Percentiles rank a stretch among this genome's conserved stretches.
Conservation (phyloP, 1,284 basidiomycete genomes). For the Fistulina hepatica region DNA sequence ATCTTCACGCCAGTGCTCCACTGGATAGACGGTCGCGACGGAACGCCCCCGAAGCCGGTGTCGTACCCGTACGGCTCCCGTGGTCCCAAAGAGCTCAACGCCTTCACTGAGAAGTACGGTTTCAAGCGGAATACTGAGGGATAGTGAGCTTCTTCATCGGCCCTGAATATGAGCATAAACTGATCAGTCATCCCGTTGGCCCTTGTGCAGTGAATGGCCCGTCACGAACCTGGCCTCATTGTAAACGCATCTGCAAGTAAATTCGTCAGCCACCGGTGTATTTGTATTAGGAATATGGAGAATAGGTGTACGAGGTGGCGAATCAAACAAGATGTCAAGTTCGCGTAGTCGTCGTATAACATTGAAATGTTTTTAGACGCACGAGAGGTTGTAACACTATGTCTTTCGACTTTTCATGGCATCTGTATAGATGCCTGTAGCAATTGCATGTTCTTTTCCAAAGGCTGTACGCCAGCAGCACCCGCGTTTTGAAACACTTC, state of each 20-base stretch:
- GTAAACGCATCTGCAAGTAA: slow-evolving; percentile 22
- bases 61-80: slow-evolving; percentile 87
- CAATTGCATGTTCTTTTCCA: too few species aligned
- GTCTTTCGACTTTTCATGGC: too few species aligned
- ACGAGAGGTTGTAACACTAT: too few species aligned
- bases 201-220: slow-evolving; percentile 35
- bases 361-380: too few species aligned
- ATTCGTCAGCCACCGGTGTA: too few species aligned
- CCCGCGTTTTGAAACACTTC: too few species aligned
- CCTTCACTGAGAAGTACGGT: slow-evolving; percentile 68
- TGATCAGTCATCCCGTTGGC: slow-evolving; percentile 1
- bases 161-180: slow-evolving; percentile 4
- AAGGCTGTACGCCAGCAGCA: too few species aligned
- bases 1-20: slow-evolving; percentile 93
- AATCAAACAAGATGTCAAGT: too few species aligned
- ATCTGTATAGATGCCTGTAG: too few species aligned
- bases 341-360: too few species aligned
- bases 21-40: slow-evolving; percentile 78
- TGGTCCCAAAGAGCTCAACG: slow-evolving; percentile 77
- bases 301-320: too few species aligned
- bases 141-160: slow-evolving; percentile 47
- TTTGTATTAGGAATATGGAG: too few species aligned
- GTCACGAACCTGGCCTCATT: slow-evolving; percentile 36
- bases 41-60: slow-evolving; percentile 56
- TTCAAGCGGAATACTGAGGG: slow-evolving; percentile 59